Evolutionary conservation across 2,329 filamentous ascomycete genomes (phyloP), one percentile per base, ranked within the genome.

Genomic region (Diaporthe destruens): DNA sequence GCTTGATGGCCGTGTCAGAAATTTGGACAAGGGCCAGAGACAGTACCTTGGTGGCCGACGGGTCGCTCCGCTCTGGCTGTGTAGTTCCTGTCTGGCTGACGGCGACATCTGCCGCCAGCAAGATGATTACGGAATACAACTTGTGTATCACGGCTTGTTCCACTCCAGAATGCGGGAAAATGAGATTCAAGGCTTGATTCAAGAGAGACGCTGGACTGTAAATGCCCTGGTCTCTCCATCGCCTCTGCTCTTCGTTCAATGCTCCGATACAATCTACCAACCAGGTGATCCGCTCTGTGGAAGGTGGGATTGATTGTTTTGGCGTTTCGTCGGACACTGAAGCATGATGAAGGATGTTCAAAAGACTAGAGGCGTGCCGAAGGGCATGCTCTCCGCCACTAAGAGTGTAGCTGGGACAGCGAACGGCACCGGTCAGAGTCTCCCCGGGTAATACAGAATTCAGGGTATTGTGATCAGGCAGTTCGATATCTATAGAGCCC

Each of bases 211-310:
- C 76, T 5, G 84, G 76, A 25, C 80, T 80, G 49, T 75, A 77
- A 20, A 78, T 78, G 70, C 77, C 76, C 57, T 76, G 49, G 51
- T 77, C 69, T 49, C 81, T 80, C 80, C 85, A 83, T 74, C 79
- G 79, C 39, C 80, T 81, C 72, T 85, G 83, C 14, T 81, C 77
- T 25, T 81, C 77, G 65, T 84, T 81, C 39, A 88, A 77, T 54
- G 84, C 81, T 47, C 85, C 80, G 74, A 85, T 79, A 8, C 82
- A 82, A 76, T 90, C 88, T 72, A 88, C 78, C 16, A 89, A 78
- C 87, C 87, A 89, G 16, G 84, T 82, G 0, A 82, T 78, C 72
- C 81, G 81, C 74, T 85, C 85, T 23, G 79, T 80, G 65, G 84
- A 83, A 71, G 79, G 79, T 20, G 80, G 77, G 14, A 78, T 75